phyloP scores from a whole-genome alignment of 768 basidiomycete species.

The Daedaleopsis sinensis region DNA sequence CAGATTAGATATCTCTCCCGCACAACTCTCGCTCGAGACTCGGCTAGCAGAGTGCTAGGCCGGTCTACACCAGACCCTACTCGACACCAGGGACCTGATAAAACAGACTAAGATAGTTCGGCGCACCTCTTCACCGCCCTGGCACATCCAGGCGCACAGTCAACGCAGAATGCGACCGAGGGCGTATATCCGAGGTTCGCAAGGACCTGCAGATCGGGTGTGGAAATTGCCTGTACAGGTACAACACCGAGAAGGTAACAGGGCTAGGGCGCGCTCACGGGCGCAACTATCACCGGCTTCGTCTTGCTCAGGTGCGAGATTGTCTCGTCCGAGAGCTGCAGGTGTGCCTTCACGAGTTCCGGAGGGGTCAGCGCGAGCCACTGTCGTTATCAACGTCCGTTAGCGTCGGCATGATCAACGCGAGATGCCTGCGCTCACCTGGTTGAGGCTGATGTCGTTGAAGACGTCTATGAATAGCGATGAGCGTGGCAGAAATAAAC shows the following conservation, averaged over 20 bases:
- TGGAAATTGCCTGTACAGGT: background rate
- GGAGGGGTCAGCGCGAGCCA: slow-evolving; percentile 65
- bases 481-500: background rate
- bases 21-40: background rate
- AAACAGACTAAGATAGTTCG: too few relatives aligned
- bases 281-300: slow-evolving; percentile 49
- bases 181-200: too few relatives aligned
- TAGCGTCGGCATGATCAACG: background rate
- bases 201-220: background rate
- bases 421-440: slow-evolving; percentile 20
- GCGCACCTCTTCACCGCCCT: too few relatives aligned
- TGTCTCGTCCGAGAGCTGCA: slow-evolving; percentile 53
- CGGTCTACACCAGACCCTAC: background rate
- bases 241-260: background rate
- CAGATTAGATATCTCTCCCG: background rate
- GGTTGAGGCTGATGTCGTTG: slow-evolving; percentile 34
- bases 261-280: slow-evolving; percentile 1
- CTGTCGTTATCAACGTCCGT: slow-evolving; percentile 29
- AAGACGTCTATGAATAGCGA: slow-evolving; percentile 25
- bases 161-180: background rate
- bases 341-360: slow-evolving; percentile 60
- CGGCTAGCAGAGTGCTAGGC: background rate
- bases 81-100: too few relatives aligned
- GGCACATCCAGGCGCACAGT: background rate
- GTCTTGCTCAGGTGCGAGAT: slow-evolving; percentile 51